Conservation (phyloP, 257 asterid genomes). For the Paulownia fortunei region DNA sequence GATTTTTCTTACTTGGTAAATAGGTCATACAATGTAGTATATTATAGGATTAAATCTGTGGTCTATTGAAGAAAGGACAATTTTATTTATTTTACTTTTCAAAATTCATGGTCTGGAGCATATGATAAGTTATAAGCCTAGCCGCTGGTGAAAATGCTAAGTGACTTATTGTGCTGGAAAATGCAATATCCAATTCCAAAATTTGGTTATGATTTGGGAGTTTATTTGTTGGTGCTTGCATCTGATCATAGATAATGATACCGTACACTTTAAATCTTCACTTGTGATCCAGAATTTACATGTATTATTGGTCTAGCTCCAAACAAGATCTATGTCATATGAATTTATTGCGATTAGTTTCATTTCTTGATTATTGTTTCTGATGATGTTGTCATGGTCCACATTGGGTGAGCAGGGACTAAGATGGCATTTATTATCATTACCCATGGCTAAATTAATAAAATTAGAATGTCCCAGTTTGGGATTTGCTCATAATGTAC, state of each 20-base stretch:
- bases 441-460: neutral
- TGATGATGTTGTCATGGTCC: neutral
- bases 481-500: neutral
- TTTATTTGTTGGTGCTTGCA: neutral
- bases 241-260: constrained; percentile 6
- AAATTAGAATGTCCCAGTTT: neutral
- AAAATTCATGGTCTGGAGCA: neutral
- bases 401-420: neutral
- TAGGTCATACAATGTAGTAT: neutral
- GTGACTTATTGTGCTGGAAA: neutral
- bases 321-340: neutral
- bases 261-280: neutral
- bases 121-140: neutral
- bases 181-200: neutral
- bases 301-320: neutral
- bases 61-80: neutral
- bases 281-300: neutral
- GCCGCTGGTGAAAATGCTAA: neutral
- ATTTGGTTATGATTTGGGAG: constrained; percentile 2
- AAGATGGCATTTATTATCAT: neutral
- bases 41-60: neutral
- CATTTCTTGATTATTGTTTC: neutral
- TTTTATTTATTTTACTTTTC: neutral
- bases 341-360: neutral
- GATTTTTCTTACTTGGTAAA: neutral